Conservation (phyloP, 2,329 filamentous ascomycete genomes). For the Fusarium nurragi region DNA sequence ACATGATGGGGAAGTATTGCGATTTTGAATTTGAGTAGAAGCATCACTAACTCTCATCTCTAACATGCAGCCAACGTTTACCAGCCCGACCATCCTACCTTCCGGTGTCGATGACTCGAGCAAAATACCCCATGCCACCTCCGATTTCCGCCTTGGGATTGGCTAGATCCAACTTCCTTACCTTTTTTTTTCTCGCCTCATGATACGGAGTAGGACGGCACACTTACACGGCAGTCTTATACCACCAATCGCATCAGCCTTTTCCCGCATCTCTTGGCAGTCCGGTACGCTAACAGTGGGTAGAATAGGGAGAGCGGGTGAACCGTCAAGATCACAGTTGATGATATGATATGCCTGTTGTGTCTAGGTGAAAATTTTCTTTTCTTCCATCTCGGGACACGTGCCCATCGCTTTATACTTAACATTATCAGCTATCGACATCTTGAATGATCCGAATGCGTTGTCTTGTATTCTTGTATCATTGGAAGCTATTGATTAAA, state of each 20-base stretch:
- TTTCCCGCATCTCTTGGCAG: constrained; percentile 46
- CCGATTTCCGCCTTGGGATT: constrained; percentile 52
- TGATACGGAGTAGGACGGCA: background rate
- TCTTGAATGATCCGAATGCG: background rate
- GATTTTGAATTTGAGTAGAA: background rate
- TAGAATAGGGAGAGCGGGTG: constrained; percentile 46
- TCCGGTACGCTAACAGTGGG: constrained; percentile 49
- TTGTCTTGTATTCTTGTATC: background rate
- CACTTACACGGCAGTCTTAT: constrained; percentile 50
- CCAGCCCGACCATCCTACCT: constrained; percentile 52
- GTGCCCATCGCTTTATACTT: constrained; percentile 32
- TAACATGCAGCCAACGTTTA: background rate
- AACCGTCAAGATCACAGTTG: constrained; percentile 41
- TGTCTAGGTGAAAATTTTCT: constrained; percentile 40
- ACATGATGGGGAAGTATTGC: background rate
- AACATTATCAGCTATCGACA: background rate
- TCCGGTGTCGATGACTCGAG: constrained; percentile 52
- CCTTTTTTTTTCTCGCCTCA: constrained; percentile 2
- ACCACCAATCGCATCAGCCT: constrained; percentile 46
- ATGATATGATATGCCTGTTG: constrained; percentile 44
- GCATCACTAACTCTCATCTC: background rate
- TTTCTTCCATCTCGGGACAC: background rate
- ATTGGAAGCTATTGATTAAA: background rate
- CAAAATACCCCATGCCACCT: constrained; percentile 48
- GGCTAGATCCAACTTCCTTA: background rate